These are phyloP conservation scores for Apiotrichum sp. DNA, from an alignment of 1,284 basidiomycete species.

Conservation along the genomic window DNA sequence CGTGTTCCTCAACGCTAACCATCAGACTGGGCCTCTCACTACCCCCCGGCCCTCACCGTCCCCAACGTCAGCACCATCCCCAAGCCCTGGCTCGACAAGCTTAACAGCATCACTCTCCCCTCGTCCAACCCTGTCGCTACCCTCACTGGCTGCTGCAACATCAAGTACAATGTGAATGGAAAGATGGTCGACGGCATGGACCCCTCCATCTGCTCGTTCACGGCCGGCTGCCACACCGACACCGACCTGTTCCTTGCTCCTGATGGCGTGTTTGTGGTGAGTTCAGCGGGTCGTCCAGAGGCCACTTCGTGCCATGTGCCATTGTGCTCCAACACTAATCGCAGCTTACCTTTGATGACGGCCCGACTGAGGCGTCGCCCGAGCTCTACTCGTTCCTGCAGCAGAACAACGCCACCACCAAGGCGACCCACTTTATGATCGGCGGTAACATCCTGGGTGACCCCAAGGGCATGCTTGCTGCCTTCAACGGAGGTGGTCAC, in stretches of 20 bases:
- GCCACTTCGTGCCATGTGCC: not conserved
- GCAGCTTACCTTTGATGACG: conserved; percentile 51
- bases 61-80: conserved; percentile 19
- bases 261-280: conserved; percentile 34
- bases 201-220: conserved; percentile 42
- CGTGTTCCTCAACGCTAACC: no score
- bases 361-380: conserved; percentile 51
- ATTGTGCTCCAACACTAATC: not conserved
- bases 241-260: conserved; percentile 32
- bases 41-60: conserved; percentile 12
- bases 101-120: conserved; percentile 13
- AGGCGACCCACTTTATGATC: conserved; percentile 50
- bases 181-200: conserved; percentile 18
- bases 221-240: conserved; percentile 33
- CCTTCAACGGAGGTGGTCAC: conserved; percentile 34
- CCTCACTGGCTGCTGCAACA: conserved; percentile 15
- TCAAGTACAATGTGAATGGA: not conserved
- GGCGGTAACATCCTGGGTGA: conserved; percentile 14
- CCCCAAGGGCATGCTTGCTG: conserved; percentile 23
- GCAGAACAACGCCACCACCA: conserved; percentile 47
- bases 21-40: conserved; percentile 15
- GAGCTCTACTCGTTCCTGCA: conserved; percentile 52
- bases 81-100: conserved; percentile 24
- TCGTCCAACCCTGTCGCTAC: conserved; percentile 12
- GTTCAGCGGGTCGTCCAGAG: conserved; percentile 6